These are phyloP conservation scores for Moesziomyces sp. DNA, from an alignment of 1,284 basidiomycete genomes.

Conservation along the genomic window DNA sequence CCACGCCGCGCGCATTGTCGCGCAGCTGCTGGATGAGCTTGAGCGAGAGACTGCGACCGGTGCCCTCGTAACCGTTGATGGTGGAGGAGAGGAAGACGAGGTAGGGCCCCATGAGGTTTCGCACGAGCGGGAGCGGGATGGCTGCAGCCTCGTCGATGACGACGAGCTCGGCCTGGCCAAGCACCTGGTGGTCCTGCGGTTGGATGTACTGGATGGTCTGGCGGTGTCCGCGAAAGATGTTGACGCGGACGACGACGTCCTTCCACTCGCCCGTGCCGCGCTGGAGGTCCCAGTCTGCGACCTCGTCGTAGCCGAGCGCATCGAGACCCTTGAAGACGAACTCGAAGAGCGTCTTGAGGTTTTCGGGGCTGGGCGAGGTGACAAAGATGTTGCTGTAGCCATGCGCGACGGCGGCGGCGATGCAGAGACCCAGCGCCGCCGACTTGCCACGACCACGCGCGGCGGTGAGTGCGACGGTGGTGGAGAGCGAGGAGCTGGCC, in stretches of 20 bases:
- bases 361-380: constrained; percentile 96
- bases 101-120: constrained; percentile 94
- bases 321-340: constrained; percentile 98
- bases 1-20: constrained; percentile 73
- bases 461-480: constrained; percentile 94
- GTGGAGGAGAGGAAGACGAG: constrained; percentile 98
- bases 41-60: constrained; percentile 93
- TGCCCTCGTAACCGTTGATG: constrained; percentile 99
- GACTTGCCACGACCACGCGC: constrained; percentile 96
- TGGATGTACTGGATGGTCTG: constrained; percentile 79
- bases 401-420: constrained; percentile 90
- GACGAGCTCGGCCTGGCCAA: constrained; percentile 96
- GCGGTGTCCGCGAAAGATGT: constrained; percentile 78
- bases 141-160: constrained; percentile 99
- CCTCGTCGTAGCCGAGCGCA: constrained; percentile 93
- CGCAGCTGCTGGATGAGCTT: constrained; percentile 98
- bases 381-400: constrained; percentile 99
- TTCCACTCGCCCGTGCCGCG: constrained; percentile 97
- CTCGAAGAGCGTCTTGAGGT: constrained; percentile 96
- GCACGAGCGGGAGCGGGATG: constrained; percentile 93
- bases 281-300: constrained; percentile 94
- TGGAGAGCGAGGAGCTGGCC: constrained; percentile 75
- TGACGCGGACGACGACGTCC: constrained; percentile 94
- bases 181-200: constrained; percentile 94
- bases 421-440: constrained; percentile 91